Evolutionary conservation across 2,329 filamentous ascomycete species (phyloP).

Genomic region (Ophiosphaerella herpotricha): DNA sequence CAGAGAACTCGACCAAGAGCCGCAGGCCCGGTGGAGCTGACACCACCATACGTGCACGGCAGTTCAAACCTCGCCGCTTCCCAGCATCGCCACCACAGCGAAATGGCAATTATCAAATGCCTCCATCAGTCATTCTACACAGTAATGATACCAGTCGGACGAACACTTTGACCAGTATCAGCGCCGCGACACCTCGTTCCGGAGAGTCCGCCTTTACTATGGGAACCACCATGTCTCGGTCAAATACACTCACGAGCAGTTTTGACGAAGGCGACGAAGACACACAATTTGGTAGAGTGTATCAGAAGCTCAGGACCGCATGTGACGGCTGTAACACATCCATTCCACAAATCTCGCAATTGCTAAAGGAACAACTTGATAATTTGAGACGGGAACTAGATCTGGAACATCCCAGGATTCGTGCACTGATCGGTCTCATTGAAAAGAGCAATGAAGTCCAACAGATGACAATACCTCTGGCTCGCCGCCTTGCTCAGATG

Average conservation of each 20-base stretch:
- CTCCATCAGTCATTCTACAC: slow-evolving; percentile 49
- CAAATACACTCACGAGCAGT: slow-evolving; percentile 62
- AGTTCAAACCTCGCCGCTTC: slow-evolving; percentile 36
- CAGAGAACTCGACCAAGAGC: slow-evolving; percentile 23
- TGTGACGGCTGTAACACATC: slow-evolving; percentile 74
- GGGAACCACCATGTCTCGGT: slow-evolving; percentile 51
- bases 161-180: slow-evolving; percentile 57
- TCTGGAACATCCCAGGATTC: slow-evolving; percentile 40
- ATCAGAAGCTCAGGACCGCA: slow-evolving; percentile 73
- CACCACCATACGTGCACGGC: slow-evolving; percentile 35
- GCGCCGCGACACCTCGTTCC: slow-evolving; percentile 71
- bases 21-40: slow-evolving; percentile 30
- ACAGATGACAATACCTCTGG: slow-evolving; percentile 73
- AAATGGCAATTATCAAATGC: slow-evolving; percentile 37
- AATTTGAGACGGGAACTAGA: slow-evolving; percentile 37
- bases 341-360: slow-evolving; percentile 59
- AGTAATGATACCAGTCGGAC: slow-evolving; percentile 57
- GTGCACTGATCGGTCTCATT: slow-evolving; percentile 63
- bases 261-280: slow-evolving; percentile 73
- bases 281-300: slow-evolving; percentile 79
- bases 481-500: slow-evolving; percentile 74
- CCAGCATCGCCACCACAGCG: slow-evolving; percentile 42
- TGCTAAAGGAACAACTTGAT: slow-evolving; percentile 36
- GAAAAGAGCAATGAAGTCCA: slow-evolving; percentile 72
- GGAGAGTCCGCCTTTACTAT: slow-evolving; percentile 76